These are phyloP conservation scores for Sphagnum contortum DNA, from an alignment of 225 moss, liverwort and hornwort species.

Conservation along the genomic window DNA sequence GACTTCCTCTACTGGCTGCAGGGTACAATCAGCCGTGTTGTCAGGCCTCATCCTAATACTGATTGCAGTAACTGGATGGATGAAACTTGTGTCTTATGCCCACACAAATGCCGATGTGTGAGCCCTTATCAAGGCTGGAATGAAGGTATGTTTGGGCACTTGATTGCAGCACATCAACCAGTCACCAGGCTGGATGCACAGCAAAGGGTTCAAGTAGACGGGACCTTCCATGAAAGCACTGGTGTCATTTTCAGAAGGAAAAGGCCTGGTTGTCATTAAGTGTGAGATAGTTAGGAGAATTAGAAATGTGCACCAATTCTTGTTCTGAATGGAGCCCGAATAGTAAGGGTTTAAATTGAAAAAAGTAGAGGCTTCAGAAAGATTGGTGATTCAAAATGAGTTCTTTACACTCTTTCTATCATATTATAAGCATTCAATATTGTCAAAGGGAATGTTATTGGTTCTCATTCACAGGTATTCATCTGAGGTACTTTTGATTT, in stretches of 20 bases:
- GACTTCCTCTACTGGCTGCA: constrained; percentile 15
- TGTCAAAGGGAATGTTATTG: too few species aligned
- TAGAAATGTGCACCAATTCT: not conserved
- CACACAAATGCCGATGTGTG: constrained; percentile 58
- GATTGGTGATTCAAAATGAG: too few species aligned
- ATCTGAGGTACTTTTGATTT: not conserved
- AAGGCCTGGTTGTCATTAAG: not conserved
- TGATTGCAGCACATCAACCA: not conserved
- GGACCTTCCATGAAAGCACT: too few species aligned
- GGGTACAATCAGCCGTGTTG: constrained; percentile 61
- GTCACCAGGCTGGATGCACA: not conserved
- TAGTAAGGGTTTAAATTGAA: too few species aligned
- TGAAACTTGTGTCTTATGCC: constrained; percentile 84
- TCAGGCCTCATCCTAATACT: constrained; percentile 56
- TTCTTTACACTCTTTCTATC: too few species aligned
- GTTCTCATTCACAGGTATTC: too few species aligned
- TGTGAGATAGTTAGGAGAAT: not conserved
- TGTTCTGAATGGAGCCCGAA: not conserved
- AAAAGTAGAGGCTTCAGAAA: too few species aligned
- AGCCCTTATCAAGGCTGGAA: constrained; percentile 33
- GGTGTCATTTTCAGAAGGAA: too few species aligned
- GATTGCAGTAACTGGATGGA: constrained; percentile 57
- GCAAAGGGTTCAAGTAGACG: too few species aligned
- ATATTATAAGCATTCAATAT: not conserved
- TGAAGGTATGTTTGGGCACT: constrained; percentile 24